phyloP scores from a whole-genome alignment of 2,329 filamentous ascomycete species.

The Botrytis pseudocinerea region DNA sequence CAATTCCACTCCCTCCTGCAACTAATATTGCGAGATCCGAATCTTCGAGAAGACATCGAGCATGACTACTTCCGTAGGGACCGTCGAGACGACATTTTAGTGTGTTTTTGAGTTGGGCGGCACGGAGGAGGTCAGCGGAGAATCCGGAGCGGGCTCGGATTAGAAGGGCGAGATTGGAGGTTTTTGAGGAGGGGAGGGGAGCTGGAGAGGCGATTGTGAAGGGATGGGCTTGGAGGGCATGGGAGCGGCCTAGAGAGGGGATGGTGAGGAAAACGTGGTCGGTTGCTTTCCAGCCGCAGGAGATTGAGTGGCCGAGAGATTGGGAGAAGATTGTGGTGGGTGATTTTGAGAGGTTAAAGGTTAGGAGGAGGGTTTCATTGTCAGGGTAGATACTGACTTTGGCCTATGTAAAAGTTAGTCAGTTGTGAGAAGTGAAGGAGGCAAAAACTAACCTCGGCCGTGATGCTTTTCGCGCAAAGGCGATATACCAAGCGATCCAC shows the following conservation, averaged over 20 bases:
- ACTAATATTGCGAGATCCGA: slow-evolving; percentile 55
- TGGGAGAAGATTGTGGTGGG: slow-evolving; percentile 19
- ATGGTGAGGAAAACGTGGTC: slow-evolving; percentile 65
- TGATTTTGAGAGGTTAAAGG: slow-evolving; percentile 32
- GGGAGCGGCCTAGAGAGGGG: slow-evolving; percentile 53
- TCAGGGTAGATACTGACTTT: slow-evolving; percentile 56
- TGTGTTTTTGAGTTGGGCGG: slow-evolving; percentile 49
- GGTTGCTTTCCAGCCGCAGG: slow-evolving; percentile 58
- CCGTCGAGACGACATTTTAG: slow-evolving; percentile 59
- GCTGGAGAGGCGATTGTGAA: slow-evolving; percentile 67
- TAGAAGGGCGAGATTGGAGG: slow-evolving; percentile 57
- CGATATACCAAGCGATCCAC: slow-evolving; percentile 52
- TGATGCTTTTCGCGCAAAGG: slow-evolving; percentile 52
- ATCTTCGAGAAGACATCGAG: slow-evolving; percentile 53
- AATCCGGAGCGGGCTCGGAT: slow-evolving; percentile 63
- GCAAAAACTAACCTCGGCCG: slow-evolving; percentile 46
- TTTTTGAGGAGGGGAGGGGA: slow-evolving; percentile 43
- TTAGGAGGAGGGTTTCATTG: slow-evolving; percentile 54
- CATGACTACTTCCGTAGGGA: slow-evolving; percentile 61
- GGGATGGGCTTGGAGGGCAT: slow-evolving; percentile 61
- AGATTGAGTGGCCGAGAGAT: slow-evolving; percentile 43
- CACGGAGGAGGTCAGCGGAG: slow-evolving; percentile 53
- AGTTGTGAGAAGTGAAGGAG: not conserved
- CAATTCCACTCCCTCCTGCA: slow-evolving; percentile 65
- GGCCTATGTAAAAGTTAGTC: not conserved